Base-by-base conservation (phyloP, 1,139 yeast genomes). In the Geotrichum reessii region DNA sequence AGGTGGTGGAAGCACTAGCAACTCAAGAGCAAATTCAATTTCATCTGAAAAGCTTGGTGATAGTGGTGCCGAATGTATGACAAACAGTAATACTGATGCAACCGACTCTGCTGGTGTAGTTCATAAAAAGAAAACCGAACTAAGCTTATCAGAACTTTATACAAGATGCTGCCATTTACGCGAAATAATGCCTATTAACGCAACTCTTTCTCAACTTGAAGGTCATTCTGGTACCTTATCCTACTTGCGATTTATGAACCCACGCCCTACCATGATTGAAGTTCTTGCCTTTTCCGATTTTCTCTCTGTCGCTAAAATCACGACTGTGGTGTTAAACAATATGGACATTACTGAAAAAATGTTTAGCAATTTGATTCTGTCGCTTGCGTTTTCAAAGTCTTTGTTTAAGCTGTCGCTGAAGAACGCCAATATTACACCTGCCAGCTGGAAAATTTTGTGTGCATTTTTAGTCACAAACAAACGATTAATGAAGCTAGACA, bases 151-250 rank as follows among this genome's bases (percentile, higher is more conserved):
- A 66, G 81, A 84, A 48, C 76, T 92, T n/a, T 92, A 92, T 71
- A 89, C 97, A 0, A 77, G 97, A 64, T 91, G 97, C 71, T 92
- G 97, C 68, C 98, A 92, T 73, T 76, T 92, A 62, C 78, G 98
- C 58, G 98, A 92, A 67, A 92, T 92, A 57, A 74, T 92, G 63
- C 98, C 98, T 0, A 91, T 92, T 61, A 95, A 96, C 0, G 96
- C 96, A 0, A 90, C 95, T 0, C 72, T 90, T 65, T 86, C 86
- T 66, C 98, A 92, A 70, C 78, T 92, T 61, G 87, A 86, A 68
- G 84, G 84, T 61, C 88, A 88, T 67, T 72, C 84, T 0, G 80
- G 84, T 50, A 97, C 97, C 0, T 74, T 92, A 53, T 87, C 86
- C 60, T 85, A 85, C 6, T 74, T 92, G 62, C 87, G 88, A 68